Evolutionary conservation across 2,329 filamentous ascomycete genomes (phyloP).

Genomic region (Fusarium bactridioides): DNA sequence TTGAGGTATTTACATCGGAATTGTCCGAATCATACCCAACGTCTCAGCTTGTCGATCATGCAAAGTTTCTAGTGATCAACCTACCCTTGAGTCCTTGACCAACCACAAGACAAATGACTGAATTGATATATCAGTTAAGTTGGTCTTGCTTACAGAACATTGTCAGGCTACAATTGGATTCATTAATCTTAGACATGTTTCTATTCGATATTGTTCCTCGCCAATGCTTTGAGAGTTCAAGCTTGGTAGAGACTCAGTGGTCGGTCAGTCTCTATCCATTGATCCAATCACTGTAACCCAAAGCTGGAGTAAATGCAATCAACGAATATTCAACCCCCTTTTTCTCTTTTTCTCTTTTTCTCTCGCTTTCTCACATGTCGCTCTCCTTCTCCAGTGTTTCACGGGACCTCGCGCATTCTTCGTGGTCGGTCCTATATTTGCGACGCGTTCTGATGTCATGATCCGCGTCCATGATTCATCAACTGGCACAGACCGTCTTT

Average conservation of each 20-base stretch:
- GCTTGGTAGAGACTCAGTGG: neutral
- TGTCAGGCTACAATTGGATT: neutral
- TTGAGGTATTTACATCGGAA: neutral
- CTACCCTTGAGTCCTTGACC: constrained; percentile 7
- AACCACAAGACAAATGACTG: neutral
- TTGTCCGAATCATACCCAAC: constrained; percentile 3
- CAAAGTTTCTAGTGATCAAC: neutral
- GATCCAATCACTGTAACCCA: neutral
- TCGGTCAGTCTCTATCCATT: too few species aligned
- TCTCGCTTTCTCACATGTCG: too few species aligned
- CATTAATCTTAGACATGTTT: neutral
- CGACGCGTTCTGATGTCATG: constrained; percentile 21
- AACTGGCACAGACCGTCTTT: neutral
- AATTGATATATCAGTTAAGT: neutral
- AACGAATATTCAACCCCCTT: neutral
- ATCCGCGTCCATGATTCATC: constrained; percentile 29
- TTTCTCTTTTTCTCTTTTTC: too few species aligned
- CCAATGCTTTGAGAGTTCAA: neutral
- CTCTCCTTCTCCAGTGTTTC: neutral
- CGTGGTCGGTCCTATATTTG: neutral
- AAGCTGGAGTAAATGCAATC: neutral
- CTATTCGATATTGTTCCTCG: neutral
- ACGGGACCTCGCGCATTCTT: constrained; percentile 12
- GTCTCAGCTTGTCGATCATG: constrained; percentile 1
- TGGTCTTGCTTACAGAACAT: neutral